Percentiles rank a stretch among this genome's conserved stretches.
Evolutionary conservation across 306 rosid species (phyloP).

Genomic region (Cucurbita ficifolia): DNA sequence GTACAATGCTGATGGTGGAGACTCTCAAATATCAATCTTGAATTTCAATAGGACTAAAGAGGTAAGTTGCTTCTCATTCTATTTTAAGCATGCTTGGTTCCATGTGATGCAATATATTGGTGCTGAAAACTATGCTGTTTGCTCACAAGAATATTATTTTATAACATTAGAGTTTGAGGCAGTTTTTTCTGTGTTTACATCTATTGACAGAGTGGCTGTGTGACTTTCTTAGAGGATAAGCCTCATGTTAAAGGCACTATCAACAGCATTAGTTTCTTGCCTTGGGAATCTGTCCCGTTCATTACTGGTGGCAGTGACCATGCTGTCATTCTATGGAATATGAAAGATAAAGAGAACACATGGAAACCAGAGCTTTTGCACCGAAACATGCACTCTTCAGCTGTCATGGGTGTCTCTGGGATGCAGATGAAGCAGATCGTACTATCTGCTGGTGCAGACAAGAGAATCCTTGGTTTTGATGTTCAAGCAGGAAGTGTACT

Average conservation of each 20-base stretch:
- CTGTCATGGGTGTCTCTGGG: constrained; percentile 98
- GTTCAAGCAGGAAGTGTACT: constrained; percentile 41
- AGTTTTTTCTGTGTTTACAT: background rate
- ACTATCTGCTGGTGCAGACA: constrained; percentile 88
- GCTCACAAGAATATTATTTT: background rate
- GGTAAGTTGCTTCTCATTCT: constrained; percentile 27
- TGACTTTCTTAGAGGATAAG: constrained; percentile 56
- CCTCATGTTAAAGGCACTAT: constrained; percentile 86
- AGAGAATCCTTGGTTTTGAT: constrained; percentile 64
- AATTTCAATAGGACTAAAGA: constrained; percentile 43
- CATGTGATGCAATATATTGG: background rate
- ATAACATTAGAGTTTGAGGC: background rate
- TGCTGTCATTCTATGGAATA: constrained; percentile 73
- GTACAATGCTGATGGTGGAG: constrained; percentile 77
- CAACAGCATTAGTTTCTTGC: constrained; percentile 62
- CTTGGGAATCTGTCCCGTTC: constrained; percentile 63
- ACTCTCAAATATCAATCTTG: constrained; percentile 63
- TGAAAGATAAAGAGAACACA: constrained; percentile 33
- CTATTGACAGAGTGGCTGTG: constrained; percentile 47
- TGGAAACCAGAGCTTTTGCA: constrained; percentile 90
- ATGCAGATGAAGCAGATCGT: constrained; percentile 66
- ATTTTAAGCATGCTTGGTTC: background rate
- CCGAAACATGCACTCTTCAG: constrained; percentile 66
- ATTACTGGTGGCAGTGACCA: constrained; percentile 92
- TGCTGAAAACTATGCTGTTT: background rate